Conservation (phyloP, 1,284 basidiomycete species). For the Sanghuangporus weigelae region DNA sequence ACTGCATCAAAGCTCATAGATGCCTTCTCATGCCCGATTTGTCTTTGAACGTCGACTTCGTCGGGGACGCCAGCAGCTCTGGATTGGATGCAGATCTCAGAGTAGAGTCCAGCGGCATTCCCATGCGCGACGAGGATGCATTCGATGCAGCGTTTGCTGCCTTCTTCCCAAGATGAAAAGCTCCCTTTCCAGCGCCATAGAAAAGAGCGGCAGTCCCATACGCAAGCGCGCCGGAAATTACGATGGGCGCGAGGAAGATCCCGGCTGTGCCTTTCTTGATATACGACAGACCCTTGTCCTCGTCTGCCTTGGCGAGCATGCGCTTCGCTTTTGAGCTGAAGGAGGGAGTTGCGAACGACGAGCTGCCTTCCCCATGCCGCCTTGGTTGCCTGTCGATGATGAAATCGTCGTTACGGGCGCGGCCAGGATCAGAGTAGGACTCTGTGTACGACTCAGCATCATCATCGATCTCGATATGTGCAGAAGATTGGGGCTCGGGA, state of each 20-base stretch:
- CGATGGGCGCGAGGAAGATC: background rate
- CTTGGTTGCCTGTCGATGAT: background rate
- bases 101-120: background rate
- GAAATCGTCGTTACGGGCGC: background rate
- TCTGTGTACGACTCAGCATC: background rate
- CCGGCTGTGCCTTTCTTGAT: constrained; percentile 1
- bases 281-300: background rate
- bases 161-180: background rate
- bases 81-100: background rate
- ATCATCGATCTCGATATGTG: too few species aligned
- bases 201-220: background rate
- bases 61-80: background rate
- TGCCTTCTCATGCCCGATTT: background rate
- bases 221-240: background rate
- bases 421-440: background rate
- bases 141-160: background rate
- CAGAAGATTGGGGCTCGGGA: too few species aligned
- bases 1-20: background rate
- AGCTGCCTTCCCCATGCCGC: background rate
- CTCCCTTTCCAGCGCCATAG: background rate
- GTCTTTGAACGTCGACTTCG: background rate
- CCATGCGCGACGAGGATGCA: background rate
- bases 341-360: background rate
- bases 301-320: background rate
- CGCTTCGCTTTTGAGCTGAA: background rate